Percentiles rank a stretch among this genome's conserved stretches.
These are phyloP conservation scores for Fusarium stilboides DNA, from an alignment of 2,329 filamentous ascomycete species.

Conservation along the genomic window DNA sequence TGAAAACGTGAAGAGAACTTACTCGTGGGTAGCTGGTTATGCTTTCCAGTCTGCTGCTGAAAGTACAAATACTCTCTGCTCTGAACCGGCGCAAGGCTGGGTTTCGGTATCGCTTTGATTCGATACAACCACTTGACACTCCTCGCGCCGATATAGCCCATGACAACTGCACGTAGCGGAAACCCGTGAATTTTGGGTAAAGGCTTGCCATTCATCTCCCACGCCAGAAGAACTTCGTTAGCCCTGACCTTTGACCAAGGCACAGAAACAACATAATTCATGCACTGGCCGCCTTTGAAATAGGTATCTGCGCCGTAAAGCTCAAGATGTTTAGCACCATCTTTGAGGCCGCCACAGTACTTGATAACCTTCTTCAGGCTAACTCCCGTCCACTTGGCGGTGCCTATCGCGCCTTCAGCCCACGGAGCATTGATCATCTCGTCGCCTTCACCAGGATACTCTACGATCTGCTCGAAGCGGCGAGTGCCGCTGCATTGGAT, in stretches of 20 bases:
- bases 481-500: slow-evolving; percentile 79
- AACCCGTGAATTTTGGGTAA: slow-evolving; percentile 77
- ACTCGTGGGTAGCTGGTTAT: slow-evolving; percentile 71
- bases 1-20: neutral
- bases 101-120: slow-evolving; percentile 71
- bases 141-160: slow-evolving; percentile 77
- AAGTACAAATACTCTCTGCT: slow-evolving; percentile 78
- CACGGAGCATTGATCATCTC: slow-evolving; percentile 70
- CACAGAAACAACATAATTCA: slow-evolving; percentile 79
- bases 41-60: slow-evolving; percentile 77
- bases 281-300: slow-evolving; percentile 75
- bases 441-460: slow-evolving; percentile 78
- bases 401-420: slow-evolving; percentile 78
- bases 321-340: slow-evolving; percentile 73
- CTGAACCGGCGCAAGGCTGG: slow-evolving; percentile 73
- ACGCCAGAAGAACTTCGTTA: slow-evolving; percentile 76
- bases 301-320: slow-evolving; percentile 80
- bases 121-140: slow-evolving; percentile 75
- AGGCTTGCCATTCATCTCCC: slow-evolving; percentile 79
- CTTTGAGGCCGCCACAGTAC: slow-evolving; percentile 73
- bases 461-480: slow-evolving; percentile 76
- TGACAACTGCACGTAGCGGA: slow-evolving; percentile 74
- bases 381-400: slow-evolving; percentile 74
- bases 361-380: slow-evolving; percentile 80
- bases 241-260: slow-evolving; percentile 77